Evolutionary conservation across 768 basidiomycete genomes (phyloP), one percentile per base, ranked within the genome.

Genomic region (Daedaleopsis nitida): DNA sequence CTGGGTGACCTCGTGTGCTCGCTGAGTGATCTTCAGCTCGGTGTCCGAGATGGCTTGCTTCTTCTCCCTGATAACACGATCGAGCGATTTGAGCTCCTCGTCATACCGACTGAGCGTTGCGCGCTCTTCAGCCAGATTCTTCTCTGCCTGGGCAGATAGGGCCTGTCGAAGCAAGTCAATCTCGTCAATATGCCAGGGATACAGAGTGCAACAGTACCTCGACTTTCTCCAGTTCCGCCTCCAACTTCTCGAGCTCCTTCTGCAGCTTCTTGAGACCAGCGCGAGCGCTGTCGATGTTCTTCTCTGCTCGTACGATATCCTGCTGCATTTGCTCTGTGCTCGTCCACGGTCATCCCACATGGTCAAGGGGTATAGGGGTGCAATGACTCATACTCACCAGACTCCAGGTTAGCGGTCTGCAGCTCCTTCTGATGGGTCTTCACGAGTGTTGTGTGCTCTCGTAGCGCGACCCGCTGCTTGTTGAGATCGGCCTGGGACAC

Each of bases 361-460:
- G 27, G 27, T 7, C 27, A n/a, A n/a, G n/a, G n/a, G n/a, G n/a
- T n/a, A 7, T 32, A 3, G 27, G 27, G 27, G 27, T 32, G 27
- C 6, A 23, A 24, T 16, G 16, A 53, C 27, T 27, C 14, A 35
- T 6, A 51, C 87, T 47, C 65, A 96, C 96, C 91, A n/a, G 94
- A 78, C 70, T 98, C 96, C 9, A 98, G 83, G 34, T 81, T 81
- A 1, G 88, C 89, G 0, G 94, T 93, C 69, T 98, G 95, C 23
- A 91, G 80, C 60, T 96, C 94, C 76, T 92, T 94, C 70, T 97
- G 94, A 65, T 88, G 83, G 10, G 85, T 85, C 77, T 98, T 98
- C 62, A 98, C 85, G 8, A 80, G 76, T 3, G 89, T 87, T 1
- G 88, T 81, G 71, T 95, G 88, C 75, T 92, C 94, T 69, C 92